Evolutionary conservation across 306 rosid genomes (phyloP).

Genomic region (Gastrolobium villosum): DNA sequence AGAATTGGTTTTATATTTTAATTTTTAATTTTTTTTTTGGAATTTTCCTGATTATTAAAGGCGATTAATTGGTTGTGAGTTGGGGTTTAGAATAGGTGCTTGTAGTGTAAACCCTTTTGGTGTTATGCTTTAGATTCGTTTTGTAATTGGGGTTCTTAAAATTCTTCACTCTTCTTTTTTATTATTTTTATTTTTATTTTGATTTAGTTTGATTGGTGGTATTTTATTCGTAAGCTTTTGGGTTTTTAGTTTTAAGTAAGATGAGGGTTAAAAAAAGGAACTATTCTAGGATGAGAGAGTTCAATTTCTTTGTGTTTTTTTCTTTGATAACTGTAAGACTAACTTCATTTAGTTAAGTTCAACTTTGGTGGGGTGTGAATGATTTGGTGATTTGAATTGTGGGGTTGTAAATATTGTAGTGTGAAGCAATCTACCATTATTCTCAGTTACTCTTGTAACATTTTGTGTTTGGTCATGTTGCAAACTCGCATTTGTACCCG

Average conservation of each 20-base stretch:
- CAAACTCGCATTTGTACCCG: not conserved
- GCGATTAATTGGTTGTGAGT: conserved; percentile 12
- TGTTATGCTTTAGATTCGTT: not conserved
- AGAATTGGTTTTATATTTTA: not conserved
- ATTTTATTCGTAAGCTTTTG: not conserved
- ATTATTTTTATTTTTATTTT: not conserved
- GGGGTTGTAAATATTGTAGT: not conserved
- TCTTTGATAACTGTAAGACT: not conserved
- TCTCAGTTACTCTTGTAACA: not conserved
- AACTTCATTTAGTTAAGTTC: not conserved
- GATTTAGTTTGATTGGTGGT: conserved; percentile 4
- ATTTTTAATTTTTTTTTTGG: not conserved
- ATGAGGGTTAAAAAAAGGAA: not conserved
- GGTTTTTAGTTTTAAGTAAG: conserved; percentile 14
- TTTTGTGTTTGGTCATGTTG: conserved; percentile 17
- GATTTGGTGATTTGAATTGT: conserved; percentile 1
- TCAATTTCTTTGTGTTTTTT: not conserved
- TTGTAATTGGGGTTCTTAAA: conserved; percentile 21
- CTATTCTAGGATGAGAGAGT: not conserved
- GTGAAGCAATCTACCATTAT: not conserved
- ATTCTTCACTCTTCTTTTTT: not conserved
- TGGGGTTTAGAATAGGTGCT: conserved; percentile 5
- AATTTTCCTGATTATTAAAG: conserved; percentile 10
- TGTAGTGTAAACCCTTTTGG: not conserved
- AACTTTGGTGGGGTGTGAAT: conserved; percentile 2